Percentiles rank a stretch among this genome's conserved stretches.
phyloP scores from a whole-genome alignment of 192 early-diverging fungal genomes.

The Lobosporangium transversale region DNA sequence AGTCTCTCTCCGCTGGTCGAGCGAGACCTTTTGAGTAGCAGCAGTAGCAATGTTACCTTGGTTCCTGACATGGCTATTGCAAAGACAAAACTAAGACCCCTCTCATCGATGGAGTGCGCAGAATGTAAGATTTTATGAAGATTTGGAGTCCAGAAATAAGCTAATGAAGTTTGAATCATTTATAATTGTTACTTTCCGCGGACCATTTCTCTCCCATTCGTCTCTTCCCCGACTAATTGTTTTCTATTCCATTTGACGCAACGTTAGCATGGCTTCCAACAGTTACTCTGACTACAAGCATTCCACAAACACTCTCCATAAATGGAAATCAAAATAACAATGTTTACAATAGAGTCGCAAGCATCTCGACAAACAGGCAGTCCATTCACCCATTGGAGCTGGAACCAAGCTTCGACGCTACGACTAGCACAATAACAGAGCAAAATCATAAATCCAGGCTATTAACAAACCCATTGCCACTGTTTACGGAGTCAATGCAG shows the following conservation, averaged over 20 bases:
- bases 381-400: slow-evolving; percentile 43
- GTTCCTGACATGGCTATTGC: slow-evolving; percentile 1
- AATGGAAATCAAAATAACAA: background rate
- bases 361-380: slow-evolving; percentile 24
- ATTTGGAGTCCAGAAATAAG: too few relatives aligned
- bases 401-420: slow-evolving; percentile 15
- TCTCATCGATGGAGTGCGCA: slow-evolving; percentile 49
- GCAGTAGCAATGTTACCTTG: slow-evolving; percentile 13
- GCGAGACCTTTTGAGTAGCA: slow-evolving; percentile 27
- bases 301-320: background rate
- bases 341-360: background rate
- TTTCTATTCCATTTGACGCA: background rate
- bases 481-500: background rate
- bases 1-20: slow-evolving; percentile 50
- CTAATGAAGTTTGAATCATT: too few relatives aligned
- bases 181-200: too few relatives aligned
- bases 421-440: too few relatives aligned
- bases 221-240: background rate
- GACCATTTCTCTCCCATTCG: too few relatives aligned
- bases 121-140: slow-evolving; percentile 45
- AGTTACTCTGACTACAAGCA: background rate
- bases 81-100: slow-evolving; percentile 15
- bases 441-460: too few relatives aligned
- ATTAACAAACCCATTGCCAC: too few relatives aligned
- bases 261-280: slow-evolving; percentile 17